phyloP scores from a whole-genome alignment of 768 basidiomycete species.

The Suillus bovinus region DNA sequence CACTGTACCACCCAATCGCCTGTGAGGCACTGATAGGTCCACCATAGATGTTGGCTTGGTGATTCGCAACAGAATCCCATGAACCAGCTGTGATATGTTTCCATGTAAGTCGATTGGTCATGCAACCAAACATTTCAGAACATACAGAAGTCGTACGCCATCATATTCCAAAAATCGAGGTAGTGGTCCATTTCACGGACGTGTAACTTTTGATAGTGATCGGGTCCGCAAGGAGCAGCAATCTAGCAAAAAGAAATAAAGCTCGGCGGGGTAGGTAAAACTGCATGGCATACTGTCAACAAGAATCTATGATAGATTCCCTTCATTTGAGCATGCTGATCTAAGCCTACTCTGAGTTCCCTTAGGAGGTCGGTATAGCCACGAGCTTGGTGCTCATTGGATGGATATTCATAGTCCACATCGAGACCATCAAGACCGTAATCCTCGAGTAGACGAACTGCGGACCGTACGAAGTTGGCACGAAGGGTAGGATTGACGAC shows the following conservation, averaged over 20 bases:
- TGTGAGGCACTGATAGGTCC: constrained; percentile 61
- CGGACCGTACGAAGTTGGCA: constrained; percentile 75
- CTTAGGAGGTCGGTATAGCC: constrained; percentile 84
- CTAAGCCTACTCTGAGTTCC: constrained; percentile 73
- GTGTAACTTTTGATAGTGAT: constrained; percentile 79
- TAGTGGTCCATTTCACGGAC: constrained; percentile 83
- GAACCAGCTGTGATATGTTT: constrained; percentile 58
- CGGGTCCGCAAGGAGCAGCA: constrained; percentile 89
- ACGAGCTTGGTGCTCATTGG: constrained; percentile 69
- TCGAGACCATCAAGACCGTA: constrained; percentile 93
- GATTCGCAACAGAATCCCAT: constrained; percentile 68
- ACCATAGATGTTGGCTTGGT: constrained; percentile 87
- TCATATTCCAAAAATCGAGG: constrained; percentile 97
- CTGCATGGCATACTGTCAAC: constrained; percentile 56
- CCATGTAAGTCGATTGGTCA: constrained; percentile 14
- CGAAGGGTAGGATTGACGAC: constrained; percentile 65
- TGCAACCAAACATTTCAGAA: constrained; percentile 10
- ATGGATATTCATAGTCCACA: constrained; percentile 92
- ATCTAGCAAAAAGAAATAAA: constrained; percentile 47
- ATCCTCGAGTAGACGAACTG: constrained; percentile 82
- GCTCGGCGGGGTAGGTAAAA: background rate
- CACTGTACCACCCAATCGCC: constrained; percentile 69
- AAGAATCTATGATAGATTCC: constrained; percentile 63
- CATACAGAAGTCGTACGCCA: constrained; percentile 87
- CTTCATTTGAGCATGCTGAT: constrained; percentile 69